phyloP scores from a whole-genome alignment of 176 grass and related monocot genomes.

The Lolium multiflorum region DNA sequence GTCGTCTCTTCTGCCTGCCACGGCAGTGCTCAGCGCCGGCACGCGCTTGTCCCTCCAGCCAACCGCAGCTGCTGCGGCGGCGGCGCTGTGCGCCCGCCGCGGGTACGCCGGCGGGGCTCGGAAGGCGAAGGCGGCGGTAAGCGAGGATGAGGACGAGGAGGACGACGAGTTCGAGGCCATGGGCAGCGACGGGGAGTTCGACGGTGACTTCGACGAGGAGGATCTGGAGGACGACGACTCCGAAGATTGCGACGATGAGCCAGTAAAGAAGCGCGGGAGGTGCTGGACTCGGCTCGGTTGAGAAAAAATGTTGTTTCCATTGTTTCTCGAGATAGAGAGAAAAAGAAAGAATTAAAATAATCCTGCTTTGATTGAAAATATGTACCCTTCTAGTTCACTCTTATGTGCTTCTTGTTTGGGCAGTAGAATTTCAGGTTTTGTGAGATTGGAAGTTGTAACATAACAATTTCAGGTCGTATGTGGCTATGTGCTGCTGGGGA shows the following conservation, averaged over 20 bases:
- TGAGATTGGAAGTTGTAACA: background rate
- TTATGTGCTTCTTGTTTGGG: background rate
- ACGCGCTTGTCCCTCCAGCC: background rate
- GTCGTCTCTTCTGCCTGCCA: background rate
- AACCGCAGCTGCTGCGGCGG: background rate
- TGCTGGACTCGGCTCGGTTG: background rate
- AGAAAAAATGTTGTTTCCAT: background rate
- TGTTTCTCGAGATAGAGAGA: background rate
- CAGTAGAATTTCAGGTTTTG: background rate
- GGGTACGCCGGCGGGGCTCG: conserved; percentile 19
- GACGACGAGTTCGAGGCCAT: background rate
- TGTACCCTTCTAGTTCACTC: background rate
- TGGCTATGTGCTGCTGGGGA: no score
- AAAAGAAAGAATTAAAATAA: background rate
- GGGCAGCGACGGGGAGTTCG: conserved; percentile 31
- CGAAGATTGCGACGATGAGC: background rate
- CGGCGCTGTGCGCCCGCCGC: conserved; percentile 20
- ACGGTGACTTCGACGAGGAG: conserved; percentile 33
- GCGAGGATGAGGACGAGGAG: conserved; percentile 39
- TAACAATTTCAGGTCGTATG: no score
- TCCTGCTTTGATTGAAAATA: background rate
- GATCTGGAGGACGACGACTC: background rate
- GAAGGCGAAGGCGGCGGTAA: conserved; percentile 29
- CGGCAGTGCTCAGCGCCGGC: background rate
- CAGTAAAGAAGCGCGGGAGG: conserved; percentile 29